These are phyloP conservation scores for Lodderomyces metapsilosis DNA, from an alignment of 1,139 yeast species.

Conservation along the genomic window DNA sequence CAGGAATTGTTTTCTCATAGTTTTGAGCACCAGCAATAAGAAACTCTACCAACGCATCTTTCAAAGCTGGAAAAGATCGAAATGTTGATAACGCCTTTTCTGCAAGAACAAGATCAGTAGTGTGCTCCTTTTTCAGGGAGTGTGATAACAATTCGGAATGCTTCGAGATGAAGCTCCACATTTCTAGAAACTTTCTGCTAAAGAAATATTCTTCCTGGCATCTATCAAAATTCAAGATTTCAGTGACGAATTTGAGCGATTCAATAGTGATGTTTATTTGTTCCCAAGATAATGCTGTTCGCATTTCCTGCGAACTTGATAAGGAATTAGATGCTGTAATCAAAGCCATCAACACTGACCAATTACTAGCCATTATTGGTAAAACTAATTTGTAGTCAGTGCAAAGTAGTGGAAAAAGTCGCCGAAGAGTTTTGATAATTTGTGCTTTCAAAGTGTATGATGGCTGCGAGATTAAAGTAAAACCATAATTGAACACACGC, in stretches of 20 bases:
- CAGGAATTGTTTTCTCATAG: conserved; percentile 36
- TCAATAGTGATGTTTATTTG: conserved; percentile 16
- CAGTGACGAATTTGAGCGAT: conserved; percentile 25
- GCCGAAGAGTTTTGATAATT: conserved; percentile 50
- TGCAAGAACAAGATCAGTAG: conserved; percentile 6
- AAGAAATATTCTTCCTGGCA: conserved; percentile 29
- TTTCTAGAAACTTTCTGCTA: conserved; percentile 34
- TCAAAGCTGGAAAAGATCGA: conserved; percentile 9
- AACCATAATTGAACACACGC: conserved; percentile 67
- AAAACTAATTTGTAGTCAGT: conserved; percentile 57
- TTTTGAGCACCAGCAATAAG: conserved; percentile 30
- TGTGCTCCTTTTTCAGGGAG: background rate
- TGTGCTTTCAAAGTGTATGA: conserved; percentile 56
- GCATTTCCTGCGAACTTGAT: conserved; percentile 12
- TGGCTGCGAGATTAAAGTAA: conserved; percentile 67
- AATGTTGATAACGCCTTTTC: conserved; percentile 10
- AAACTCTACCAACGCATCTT: conserved; percentile 17
- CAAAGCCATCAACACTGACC: conserved; percentile 49
- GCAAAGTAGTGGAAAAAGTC: conserved; percentile 60
- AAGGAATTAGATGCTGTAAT: conserved; percentile 19
- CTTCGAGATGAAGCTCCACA: conserved; percentile 31
- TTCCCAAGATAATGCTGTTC: conserved; percentile 9
- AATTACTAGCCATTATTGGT: conserved; percentile 66
- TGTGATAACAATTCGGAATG: conserved; percentile 16
- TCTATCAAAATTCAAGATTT: conserved; percentile 30